phyloP scores from a whole-genome alignment of 495 filamentous ascomycete genomes.

The Neurospora sp. region DNA sequence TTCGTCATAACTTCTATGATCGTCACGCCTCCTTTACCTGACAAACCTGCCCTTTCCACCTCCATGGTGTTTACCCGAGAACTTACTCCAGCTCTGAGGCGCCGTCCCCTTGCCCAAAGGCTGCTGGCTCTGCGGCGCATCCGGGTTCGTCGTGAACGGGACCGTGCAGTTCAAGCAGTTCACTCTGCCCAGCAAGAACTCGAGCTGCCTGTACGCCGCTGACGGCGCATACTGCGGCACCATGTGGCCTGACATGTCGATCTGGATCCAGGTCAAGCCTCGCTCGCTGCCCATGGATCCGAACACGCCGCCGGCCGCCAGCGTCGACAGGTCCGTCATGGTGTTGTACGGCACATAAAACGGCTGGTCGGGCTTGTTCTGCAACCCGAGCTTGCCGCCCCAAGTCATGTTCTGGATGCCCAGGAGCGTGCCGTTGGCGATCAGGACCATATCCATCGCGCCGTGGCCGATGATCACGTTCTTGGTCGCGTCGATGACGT shows the following conservation, averaged over 20 bases:
- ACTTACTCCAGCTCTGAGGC: conserved; percentile 19
- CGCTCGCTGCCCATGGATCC: conserved; percentile 57
- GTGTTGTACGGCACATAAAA: conserved; percentile 58
- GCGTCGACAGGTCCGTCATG: conserved; percentile 21
- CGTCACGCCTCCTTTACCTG: not conserved
- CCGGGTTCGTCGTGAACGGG: conserved; percentile 19
- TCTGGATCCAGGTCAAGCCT: conserved; percentile 55
- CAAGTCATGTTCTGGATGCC: conserved; percentile 82
- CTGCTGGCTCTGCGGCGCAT: conserved; percentile 10
- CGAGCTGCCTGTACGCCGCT: conserved; percentile 57
- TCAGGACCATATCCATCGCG: conserved; percentile 44
- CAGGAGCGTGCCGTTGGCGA: conserved; percentile 57
- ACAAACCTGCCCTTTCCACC: not conserved
- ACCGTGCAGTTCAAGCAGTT: conserved; percentile 21
- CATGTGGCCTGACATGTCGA: conserved; percentile 54
- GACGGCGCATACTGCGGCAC: conserved; percentile 54
- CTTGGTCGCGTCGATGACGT: conserved; percentile 62
- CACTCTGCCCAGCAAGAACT: conserved; percentile 56
- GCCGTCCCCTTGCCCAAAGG: conserved; percentile 19
- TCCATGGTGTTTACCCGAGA: not conserved
- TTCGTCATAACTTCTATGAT: not conserved
- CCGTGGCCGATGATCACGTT: conserved; percentile 63
- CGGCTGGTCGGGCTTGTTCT: conserved; percentile 40
- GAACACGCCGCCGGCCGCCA: conserved; percentile 44
- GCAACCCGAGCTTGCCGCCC: conserved; percentile 63